Evolutionary conservation across 495 filamentous ascomycete species (phyloP), one percentile per base, ranked within the genome.

Genomic region (Talaromyces adpressus): DNA sequence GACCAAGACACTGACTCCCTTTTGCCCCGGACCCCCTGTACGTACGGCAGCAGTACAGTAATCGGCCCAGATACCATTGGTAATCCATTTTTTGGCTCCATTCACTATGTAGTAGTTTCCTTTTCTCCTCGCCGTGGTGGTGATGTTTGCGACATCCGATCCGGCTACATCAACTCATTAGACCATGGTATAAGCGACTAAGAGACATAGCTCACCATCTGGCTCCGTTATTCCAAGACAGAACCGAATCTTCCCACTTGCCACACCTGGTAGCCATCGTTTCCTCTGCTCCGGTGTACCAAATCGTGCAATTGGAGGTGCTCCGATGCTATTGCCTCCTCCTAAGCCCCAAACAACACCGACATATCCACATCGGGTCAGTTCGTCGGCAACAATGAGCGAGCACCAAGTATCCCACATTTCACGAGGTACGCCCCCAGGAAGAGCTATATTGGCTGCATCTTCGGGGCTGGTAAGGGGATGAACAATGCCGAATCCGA

Each of bases 81-180:
- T 85, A 45, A 85, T 84, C 82, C 82, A 85, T 64, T 85, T 84
- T 75, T 85, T 84, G 11, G 74, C 71, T 4, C 82, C 82, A 67
- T 83, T 84, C 12, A 84, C 82, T 30, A 84, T 65, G 57, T 84
- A 85, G 62, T 74, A 67, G 57, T 80, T 73, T 0, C 78, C 79
- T 30, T 81, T 69, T 0, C 72, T 66, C 11, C 72, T 67, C 0
- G 82, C 82, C 1, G 80, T 83, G 3, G 81, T 83, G 25, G 73
- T 70, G 57, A 85, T 83, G 69, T 74, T 78, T 4, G 80, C 79
- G 2, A 85, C 80, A 72, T 85, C 82, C 0, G 79, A 82, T 9
- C 81, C 81, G 62, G 79, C 77, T 79, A 63, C 47, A 5, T 30
- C 14, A 58, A 51, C 6, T 29, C 23, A 20, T 61, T 18, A 61